phyloP scores from a whole-genome alignment of 345 rosid species.

The Sonneratia alba region DNA sequence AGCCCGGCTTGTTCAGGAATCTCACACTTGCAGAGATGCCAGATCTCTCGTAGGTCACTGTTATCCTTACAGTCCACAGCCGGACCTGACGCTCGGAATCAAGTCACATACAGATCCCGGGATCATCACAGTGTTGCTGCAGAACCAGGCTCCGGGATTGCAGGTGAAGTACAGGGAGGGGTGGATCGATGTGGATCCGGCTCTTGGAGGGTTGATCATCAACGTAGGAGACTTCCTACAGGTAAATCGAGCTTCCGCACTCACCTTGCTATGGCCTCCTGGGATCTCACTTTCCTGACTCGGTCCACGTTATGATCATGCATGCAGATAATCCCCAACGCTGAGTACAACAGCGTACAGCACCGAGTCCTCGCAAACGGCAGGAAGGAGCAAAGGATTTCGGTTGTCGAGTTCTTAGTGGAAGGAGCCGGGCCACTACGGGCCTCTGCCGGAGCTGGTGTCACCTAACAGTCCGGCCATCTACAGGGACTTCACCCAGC shows the following conservation, averaged over 20 bases:
- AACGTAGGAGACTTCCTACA: conserved; percentile 30
- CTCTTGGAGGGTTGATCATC: conserved; percentile 21
- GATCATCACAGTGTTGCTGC: conserved; percentile 21
- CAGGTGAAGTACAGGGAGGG: conserved; percentile 24
- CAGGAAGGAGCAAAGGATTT: conserved; percentile 18
- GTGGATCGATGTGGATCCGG: conserved; percentile 28
- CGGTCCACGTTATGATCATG: too few species aligned
- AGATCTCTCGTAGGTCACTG: conserved; percentile 18
- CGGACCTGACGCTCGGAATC: conserved; percentile 25
- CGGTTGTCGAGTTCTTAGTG: conserved; percentile 21
- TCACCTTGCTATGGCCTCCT: too few species aligned
- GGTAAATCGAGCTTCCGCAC: conserved; percentile 13
- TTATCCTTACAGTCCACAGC: conserved; percentile 30
- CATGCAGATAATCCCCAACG: conserved; percentile 26
- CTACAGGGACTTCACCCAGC: conserved; percentile 16
- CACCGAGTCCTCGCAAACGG: conserved; percentile 28
- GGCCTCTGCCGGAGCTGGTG: conserved; percentile 28
- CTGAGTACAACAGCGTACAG: conserved; percentile 25
- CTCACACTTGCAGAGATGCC: conserved; percentile 4
- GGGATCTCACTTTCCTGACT: too few species aligned
- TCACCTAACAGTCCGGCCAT: conserved; percentile 16
- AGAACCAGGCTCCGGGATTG: conserved; percentile 20
- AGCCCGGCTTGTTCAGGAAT: conserved; percentile 22
- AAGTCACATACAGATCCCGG: conserved; percentile 22
- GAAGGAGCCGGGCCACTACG: conserved; percentile 15